Conservation (phyloP, 768 basidiomycete species). For the Lentinula sp. region DNA sequence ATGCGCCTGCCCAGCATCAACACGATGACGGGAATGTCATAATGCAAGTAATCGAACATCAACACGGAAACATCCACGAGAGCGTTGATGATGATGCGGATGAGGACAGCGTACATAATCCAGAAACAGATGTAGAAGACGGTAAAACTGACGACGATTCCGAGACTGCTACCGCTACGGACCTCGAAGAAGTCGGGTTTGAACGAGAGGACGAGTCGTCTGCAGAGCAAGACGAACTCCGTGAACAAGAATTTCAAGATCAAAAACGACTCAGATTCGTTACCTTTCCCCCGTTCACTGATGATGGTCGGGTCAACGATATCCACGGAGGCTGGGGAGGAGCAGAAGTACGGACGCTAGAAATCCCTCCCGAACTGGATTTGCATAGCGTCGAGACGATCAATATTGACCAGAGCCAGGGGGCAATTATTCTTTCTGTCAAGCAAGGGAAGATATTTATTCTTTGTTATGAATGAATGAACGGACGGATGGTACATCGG, state of each 20-base stretch:
- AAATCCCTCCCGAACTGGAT: constrained; percentile 60
- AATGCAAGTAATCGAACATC: not conserved
- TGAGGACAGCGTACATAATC: not conserved
- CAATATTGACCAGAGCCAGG: constrained; percentile 74
- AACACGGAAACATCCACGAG: not conserved
- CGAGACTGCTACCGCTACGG: not conserved
- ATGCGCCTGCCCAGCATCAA: not conserved
- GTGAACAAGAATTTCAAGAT: constrained; percentile 18
- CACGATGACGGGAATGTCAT: not conserved
- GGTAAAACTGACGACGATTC: constrained; percentile 12
- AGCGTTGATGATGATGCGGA: not conserved
- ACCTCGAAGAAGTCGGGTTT: constrained; percentile 5
- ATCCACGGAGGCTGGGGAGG: constrained; percentile 16
- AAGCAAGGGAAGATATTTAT: constrained; percentile 69
- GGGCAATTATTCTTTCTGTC: constrained; percentile 64
- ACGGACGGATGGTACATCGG: not conserved
- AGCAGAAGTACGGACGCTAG: constrained; percentile 53
- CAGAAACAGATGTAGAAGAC: not conserved
- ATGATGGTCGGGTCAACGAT: constrained; percentile 20
- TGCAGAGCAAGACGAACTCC: constrained; percentile 6
- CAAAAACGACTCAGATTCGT: constrained; percentile 62
- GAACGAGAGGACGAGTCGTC: constrained; percentile 19
- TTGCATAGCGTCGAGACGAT: constrained; percentile 66
- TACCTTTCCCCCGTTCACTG: constrained; percentile 55
- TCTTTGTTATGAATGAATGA: constrained; percentile 51